A percentile compares a stretch with the other conserved stretches of the same genome.
These are phyloP conservation scores for Chaetomium tenue DNA, from an alignment of 495 filamentous ascomycete species.

Conservation along the genomic window DNA sequence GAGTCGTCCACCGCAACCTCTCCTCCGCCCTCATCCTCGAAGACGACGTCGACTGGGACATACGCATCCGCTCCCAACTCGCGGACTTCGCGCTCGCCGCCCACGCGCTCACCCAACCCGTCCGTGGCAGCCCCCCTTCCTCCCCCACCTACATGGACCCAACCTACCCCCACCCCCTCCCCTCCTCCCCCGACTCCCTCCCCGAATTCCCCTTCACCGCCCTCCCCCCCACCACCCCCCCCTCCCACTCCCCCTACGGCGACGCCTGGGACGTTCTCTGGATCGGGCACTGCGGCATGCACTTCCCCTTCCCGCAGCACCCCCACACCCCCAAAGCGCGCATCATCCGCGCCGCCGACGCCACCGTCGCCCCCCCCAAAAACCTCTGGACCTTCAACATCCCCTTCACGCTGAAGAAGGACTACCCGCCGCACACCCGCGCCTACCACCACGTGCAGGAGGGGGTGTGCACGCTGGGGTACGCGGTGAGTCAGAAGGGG, in stretches of 20 bases:
- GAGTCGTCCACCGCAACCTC: constrained; percentile 48
- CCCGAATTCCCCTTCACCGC: constrained; percentile 27
- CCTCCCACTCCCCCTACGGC: constrained; percentile 53
- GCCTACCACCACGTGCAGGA: constrained; percentile 40
- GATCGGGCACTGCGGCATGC: constrained; percentile 52
- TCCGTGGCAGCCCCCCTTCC: constrained; percentile 4
- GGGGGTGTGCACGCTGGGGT: constrained; percentile 37
- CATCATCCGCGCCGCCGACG: constrained; percentile 27
- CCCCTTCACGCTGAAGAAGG: constrained; percentile 26
- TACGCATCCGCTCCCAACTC: constrained; percentile 51
- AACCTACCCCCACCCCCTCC: constrained; percentile 25
- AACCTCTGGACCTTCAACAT: constrained; percentile 35
- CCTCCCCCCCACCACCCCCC: constrained; percentile 33
- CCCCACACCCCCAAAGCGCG: constrained; percentile 28
- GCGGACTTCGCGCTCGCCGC: constrained; percentile 45
- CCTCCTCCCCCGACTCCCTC: constrained; percentile 9
- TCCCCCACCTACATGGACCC: constrained; percentile 21
- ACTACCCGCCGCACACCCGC: constrained; percentile 38
- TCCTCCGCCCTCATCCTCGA: constrained; percentile 55
- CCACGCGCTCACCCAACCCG: constrained; percentile 36
- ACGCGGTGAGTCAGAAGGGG: constrained; percentile 35
- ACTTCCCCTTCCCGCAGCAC: constrained; percentile 28
- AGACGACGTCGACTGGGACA: constrained; percentile 60
- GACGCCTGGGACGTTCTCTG: constrained; percentile 60
- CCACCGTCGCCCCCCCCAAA: constrained; percentile 33